A percentile compares a stretch with the other conserved stretches of the same genome.
phyloP scores from a whole-genome alignment of 768 basidiomycete species.

The Calocybe cyanea region DNA sequence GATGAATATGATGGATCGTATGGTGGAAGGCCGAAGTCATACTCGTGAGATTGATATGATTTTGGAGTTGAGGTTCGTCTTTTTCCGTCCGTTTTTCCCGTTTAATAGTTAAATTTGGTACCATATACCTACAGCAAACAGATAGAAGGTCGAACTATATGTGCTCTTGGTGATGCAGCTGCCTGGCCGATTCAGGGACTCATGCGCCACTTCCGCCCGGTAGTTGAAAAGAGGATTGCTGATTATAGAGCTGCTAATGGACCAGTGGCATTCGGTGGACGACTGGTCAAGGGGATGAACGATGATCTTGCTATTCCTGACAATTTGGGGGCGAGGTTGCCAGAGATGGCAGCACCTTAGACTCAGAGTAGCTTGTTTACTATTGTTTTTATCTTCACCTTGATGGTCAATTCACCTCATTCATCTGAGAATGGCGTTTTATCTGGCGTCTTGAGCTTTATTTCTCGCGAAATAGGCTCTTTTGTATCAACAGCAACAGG shows the following conservation, averaged over 20 bases:
- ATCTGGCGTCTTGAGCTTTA: conserved; percentile 63
- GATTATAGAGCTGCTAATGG: conserved; percentile 74
- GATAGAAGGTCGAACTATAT: conserved; percentile 95
- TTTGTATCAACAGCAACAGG: conserved; percentile 70
- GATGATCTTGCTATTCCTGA: conserved; percentile 71
- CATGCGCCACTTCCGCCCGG: conserved; percentile 96
- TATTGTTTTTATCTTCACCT: too few relatives aligned
- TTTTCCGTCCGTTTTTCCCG: not conserved
- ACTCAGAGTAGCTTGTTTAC: too few relatives aligned
- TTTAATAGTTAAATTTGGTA: not conserved
- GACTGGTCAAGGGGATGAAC: conserved; percentile 63
- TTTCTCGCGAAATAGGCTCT: conserved; percentile 67
- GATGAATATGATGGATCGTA: conserved; percentile 99
- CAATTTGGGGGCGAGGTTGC: conserved; percentile 58
- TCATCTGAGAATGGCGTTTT: conserved; percentile 35
- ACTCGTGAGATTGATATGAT: conserved; percentile 98
- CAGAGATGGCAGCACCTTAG: conserved; percentile 27
- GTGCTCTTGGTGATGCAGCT: conserved; percentile 94
- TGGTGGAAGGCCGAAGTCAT: conserved; percentile 89
- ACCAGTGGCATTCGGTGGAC: conserved; percentile 85
- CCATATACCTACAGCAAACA: conserved; percentile 63
- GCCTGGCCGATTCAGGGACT: conserved; percentile 99
- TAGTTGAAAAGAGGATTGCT: conserved; percentile 86
- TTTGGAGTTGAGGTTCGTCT: conserved; percentile 80
- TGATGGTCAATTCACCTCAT: not conserved